Base-by-base conservation (phyloP, 106 monocot genomes). In the Dactylorhiza incarnata region DNA sequence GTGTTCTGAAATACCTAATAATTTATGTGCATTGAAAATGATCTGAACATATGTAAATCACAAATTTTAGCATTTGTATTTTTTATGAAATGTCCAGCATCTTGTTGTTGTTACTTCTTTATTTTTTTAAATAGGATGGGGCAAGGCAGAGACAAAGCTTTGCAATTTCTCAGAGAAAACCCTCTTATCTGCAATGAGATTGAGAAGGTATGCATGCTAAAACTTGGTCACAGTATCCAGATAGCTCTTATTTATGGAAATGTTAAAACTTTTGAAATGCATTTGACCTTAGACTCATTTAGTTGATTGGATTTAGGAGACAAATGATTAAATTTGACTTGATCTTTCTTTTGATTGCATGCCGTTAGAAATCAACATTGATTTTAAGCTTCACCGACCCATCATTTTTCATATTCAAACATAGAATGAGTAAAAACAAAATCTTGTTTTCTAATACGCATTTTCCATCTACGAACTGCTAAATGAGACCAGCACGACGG, bases 101-200 rank as follows among this genome's bases (percentile, higher is more conserved):
- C 69, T 46, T 69, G 17, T 45, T 45, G 16, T 45, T 45, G 5
- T 55, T 71, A 16, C 23, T 61, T 22, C 4, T 55, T 58, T 55
- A n/a, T 17, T 68, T 55, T 71, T 81, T 79, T 6, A 82, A 29
- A 81, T 85, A 96, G 96, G 71, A 73, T 96, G 61, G 96, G 96
- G 4, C 96, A 93, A 91, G 96, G 96, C 73, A 84, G 93, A 77
- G 96, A 96, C 14, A 96, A 93, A 76, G 93, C 96, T 83, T 78
- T 93, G 24, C 91, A 89, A 49, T 96, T 84, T 87, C 87, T 96
- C 72, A 85, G 87, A 82, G 96, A 96, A 52, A 91, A 89, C 54
- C 90, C 91, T 72, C 66, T 77, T 75, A 29, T 96, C 61, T 86
- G 74, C 75, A 78, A 43, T 73, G 91, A 96, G 72, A 79, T 96